Evolutionary conservation across 495 filamentous ascomycete genomes (phyloP).

Genomic region (Rhizodiscina lignyota): DNA sequence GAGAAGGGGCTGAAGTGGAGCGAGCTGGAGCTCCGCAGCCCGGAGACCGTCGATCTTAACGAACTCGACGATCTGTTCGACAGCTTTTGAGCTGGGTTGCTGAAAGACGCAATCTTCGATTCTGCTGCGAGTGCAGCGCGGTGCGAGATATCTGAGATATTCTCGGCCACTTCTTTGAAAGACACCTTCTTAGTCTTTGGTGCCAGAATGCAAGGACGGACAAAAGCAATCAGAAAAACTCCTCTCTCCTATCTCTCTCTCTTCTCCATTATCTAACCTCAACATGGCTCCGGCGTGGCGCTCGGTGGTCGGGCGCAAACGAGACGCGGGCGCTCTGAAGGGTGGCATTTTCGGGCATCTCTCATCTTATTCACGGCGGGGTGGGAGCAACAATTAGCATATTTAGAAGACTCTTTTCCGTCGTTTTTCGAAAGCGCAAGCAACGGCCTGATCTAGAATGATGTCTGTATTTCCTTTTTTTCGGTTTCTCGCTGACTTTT

Average conservation of each 20-base stretch:
- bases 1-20: neutral
- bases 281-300: neutral
- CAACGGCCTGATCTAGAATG: neutral
- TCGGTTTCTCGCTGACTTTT: neutral
- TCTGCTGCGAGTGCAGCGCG: neutral
- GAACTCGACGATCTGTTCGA: conserved; percentile 84
- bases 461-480: neutral
- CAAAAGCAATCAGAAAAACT: too few species aligned
- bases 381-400: neutral
- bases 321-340: neutral
- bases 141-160: neutral
- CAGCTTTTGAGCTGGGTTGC: conserved; percentile 38
- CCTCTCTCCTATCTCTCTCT: neutral
- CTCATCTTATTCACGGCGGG: neutral
- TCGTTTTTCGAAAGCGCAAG: neutral
- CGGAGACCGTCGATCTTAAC: conserved; percentile 77
- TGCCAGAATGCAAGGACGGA: too few species aligned
- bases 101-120: neutral
- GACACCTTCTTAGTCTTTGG: neutral
- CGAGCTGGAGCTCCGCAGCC: conserved; percentile 56
- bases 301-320: neutral
- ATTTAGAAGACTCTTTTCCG: neutral
- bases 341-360: neutral
- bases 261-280: neutral
- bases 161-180: neutral